Evolutionary conservation across 148 eudicot species (phyloP).

Genomic region (Suaeda aralocaspica): DNA sequence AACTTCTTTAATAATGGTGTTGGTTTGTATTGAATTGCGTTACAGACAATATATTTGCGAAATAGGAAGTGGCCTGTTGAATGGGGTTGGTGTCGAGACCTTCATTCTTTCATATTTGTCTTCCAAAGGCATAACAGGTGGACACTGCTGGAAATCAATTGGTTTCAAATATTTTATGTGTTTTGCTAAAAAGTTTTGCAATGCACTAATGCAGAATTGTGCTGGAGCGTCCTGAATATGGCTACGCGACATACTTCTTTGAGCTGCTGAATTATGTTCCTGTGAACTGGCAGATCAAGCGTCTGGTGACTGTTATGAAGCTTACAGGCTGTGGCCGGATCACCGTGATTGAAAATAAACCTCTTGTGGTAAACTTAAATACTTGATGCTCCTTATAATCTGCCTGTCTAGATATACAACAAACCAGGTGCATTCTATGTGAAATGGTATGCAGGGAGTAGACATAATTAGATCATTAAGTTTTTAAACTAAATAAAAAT

Average conservation of each 20-base stretch:
- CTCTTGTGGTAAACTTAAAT: conserved; percentile 50
- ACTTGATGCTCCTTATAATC: neutral
- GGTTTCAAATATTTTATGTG: conserved; percentile 1
- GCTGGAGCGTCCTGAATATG: conserved; percentile 98
- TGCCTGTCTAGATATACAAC: too few species aligned
- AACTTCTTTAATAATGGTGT: neutral
- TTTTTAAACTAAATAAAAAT: neutral
- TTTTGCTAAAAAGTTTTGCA: conserved; percentile 10
- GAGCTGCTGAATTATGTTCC: conserved; percentile 65
- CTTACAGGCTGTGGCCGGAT: conserved; percentile 76
- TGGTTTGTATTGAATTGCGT: conserved; percentile 8
- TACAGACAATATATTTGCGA: conserved; percentile 70
- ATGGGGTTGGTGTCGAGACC: conserved; percentile 99
- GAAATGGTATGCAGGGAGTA: neutral
- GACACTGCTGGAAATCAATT: conserved; percentile 1
- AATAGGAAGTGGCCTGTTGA: conserved; percentile 91
- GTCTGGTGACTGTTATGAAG: conserved; percentile 88
- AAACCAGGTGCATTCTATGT: neutral
- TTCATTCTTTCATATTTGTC: conserved; percentile 91
- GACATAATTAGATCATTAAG: neutral
- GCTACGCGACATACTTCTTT: conserved; percentile 93
- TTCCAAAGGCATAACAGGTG: conserved; percentile 90
- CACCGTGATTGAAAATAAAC: conserved; percentile 70
- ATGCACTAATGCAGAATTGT: conserved; percentile 86
- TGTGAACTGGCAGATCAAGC: conserved; percentile 80